phyloP scores from a whole-genome alignment of 2,329 filamentous ascomycete genomes.

The Fusarium nisikadoi region DNA sequence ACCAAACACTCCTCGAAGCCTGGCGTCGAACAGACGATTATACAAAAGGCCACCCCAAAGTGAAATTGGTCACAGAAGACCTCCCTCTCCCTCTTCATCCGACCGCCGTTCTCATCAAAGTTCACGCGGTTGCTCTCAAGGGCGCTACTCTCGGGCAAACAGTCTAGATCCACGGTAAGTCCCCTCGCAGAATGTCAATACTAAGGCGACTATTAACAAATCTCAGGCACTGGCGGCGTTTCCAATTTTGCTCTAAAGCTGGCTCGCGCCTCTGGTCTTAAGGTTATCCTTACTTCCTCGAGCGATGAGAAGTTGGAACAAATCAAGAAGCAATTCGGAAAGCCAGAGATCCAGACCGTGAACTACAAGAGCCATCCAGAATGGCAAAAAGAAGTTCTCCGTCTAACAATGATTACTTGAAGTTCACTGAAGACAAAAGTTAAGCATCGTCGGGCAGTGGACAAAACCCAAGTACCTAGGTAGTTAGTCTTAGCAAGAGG shows the following conservation, averaged over 20 bases:
- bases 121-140: conserved; percentile 51
- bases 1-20: not conserved
- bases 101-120: conserved; percentile 46
- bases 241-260: conserved; percentile 53
- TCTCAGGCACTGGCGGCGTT: conserved; percentile 54
- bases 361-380: conserved; percentile 60
- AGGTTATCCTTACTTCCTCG: conserved; percentile 62
- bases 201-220: not conserved
- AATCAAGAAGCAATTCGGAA: conserved; percentile 53
- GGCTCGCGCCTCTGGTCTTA: conserved; percentile 62
- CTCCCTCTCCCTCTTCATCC: conserved; percentile 46
- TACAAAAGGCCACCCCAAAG: conserved; percentile 46
- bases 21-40: conserved; percentile 47
- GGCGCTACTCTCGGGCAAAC: conserved; percentile 51
- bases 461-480: not conserved
- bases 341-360: conserved; percentile 57
- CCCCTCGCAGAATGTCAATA: accelerated
- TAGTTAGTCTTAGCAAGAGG: not conserved
- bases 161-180: conserved; percentile 56
- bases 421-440: not conserved
- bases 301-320: conserved; percentile 59
- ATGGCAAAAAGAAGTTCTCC: conserved; percentile 59
- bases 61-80: conserved; percentile 49
- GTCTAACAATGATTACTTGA: conserved; percentile 48
- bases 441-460: not conserved